phyloP scores from a whole-genome alignment of 23 red algal genomes.

The Porphyridium purpureum region DNA sequence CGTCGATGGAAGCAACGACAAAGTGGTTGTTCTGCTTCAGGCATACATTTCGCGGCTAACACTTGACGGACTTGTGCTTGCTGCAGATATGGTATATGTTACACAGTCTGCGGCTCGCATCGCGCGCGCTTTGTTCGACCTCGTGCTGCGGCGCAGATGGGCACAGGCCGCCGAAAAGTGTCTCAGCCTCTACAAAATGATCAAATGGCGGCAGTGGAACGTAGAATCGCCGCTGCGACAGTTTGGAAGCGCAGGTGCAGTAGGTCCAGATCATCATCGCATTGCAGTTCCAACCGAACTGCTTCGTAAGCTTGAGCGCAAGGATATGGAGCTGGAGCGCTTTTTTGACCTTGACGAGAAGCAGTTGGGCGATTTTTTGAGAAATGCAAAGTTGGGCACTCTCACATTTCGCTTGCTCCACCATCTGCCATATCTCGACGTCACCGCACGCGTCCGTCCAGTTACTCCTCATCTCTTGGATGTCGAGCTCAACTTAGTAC shows the following conservation, averaged over 20 bases:
- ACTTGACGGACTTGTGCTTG: conserved; percentile 42
- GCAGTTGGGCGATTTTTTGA: conserved; percentile 60
- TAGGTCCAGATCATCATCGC: conserved; percentile 6
- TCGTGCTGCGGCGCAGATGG: conserved; percentile 42
- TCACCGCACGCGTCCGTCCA: conserved; percentile 22
- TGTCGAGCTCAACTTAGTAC: conserved; percentile 17
- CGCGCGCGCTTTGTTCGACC: conserved; percentile 62
- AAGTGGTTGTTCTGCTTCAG: conserved; percentile 83
- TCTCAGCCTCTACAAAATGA: conserved; percentile 76
- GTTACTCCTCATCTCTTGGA: conserved; percentile 19
- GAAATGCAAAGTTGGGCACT: conserved; percentile 35
- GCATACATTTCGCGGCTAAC: conserved; percentile 58
- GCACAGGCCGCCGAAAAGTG: conserved; percentile 42
- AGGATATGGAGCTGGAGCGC: conserved; percentile 42
- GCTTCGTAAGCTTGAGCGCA: conserved; percentile 39
- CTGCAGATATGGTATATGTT: conserved; percentile 63
- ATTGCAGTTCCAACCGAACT: conserved; percentile 15
- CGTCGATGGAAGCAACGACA: conserved; percentile 42
- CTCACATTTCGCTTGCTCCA: conserved; percentile 50
- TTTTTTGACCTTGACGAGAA: conserved; percentile 48
- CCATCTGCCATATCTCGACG: conserved; percentile 34
- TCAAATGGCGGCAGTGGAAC: conserved; percentile 35
- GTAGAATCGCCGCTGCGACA: conserved; percentile 34
- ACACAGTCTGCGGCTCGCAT: conserved; percentile 52
- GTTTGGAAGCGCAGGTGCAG: conserved; percentile 9